Percentiles rank a stretch among this genome's conserved stretches.
Conservation (phyloP, 768 basidiomycete genomes). For the Tubosaeta brunneosetosa region DNA sequence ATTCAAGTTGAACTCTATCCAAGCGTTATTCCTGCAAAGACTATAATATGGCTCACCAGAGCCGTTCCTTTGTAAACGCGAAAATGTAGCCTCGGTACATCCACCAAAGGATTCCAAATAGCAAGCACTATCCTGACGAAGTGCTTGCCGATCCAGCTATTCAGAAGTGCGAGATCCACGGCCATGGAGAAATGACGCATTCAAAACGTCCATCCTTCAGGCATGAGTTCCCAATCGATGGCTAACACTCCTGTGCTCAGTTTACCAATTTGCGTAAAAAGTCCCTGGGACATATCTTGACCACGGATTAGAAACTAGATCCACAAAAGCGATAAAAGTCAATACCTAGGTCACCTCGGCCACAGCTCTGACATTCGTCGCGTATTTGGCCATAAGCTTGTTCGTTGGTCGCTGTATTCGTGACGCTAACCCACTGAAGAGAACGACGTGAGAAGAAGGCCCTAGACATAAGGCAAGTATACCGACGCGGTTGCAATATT, state of each 20-base stretch:
- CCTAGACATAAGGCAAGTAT: background rate
- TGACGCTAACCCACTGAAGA: constrained; percentile 54
- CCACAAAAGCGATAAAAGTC: background rate
- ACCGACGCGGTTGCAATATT: constrained; percentile 58
- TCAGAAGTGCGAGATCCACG: constrained; percentile 2
- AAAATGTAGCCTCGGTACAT: constrained; percentile 20
- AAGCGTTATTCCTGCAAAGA: constrained; percentile 2
- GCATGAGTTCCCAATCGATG: constrained; percentile 62
- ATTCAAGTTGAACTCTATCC: constrained; percentile 1
- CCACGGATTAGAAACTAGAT: constrained; percentile 4
- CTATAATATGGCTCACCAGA: constrained; percentile 22
- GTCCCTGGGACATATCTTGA: constrained; percentile 61
- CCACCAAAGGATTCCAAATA: constrained; percentile 9
- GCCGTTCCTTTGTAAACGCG: constrained; percentile 10
- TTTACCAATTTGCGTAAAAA: constrained; percentile 50
- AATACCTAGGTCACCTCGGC: constrained; percentile 50
- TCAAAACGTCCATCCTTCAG: constrained; percentile 39
- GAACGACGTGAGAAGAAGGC: constrained; percentile 8
- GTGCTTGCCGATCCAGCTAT: constrained; percentile 8
- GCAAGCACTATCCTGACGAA: constrained; percentile 18
- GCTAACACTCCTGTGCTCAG: constrained; percentile 47
- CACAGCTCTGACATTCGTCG: constrained; percentile 60
- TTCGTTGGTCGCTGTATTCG: constrained; percentile 52
- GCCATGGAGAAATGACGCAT: background rate
- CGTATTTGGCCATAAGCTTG: constrained; percentile 45